These are phyloP conservation scores for Schwanniomyces polymorphus DNA, from an alignment of 805 yeast genomes.

Conservation along the genomic window DNA sequence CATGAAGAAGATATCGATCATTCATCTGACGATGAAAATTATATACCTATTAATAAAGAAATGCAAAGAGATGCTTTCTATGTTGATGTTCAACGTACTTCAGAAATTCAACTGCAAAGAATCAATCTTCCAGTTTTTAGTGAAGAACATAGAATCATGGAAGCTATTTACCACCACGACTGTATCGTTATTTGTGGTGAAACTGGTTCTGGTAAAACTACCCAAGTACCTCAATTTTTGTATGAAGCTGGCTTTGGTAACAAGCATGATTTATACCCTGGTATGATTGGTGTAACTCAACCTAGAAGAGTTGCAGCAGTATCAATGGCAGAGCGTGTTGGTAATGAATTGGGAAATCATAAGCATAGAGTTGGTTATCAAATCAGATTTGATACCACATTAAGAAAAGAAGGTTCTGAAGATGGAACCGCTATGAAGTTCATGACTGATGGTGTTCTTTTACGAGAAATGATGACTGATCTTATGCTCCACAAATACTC, in stretches of 20 bases:
- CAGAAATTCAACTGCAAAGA: conserved; percentile 65
- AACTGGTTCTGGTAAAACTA: conserved; percentile 98
- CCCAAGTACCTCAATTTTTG: conserved; percentile 95
- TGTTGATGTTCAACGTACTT: conserved; percentile 66
- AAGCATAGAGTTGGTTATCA: conserved; percentile 74
- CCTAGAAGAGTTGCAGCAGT: conserved; percentile 95
- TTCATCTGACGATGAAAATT: conserved; percentile 62
- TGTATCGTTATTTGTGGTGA: conserved; percentile 93
- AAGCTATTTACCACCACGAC: conserved; percentile 89
- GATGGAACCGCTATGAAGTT: conserved; percentile 71
- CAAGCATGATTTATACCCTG: conserved; percentile 58
- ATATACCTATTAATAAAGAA: conserved; percentile 56
- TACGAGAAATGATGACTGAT: conserved; percentile 91
- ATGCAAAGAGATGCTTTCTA: conserved; percentile 60
- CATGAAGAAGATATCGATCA: conserved; percentile 74
- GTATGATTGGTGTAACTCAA: conserved; percentile 96
- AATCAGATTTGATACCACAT: conserved; percentile 74
- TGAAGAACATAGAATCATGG: conserved; percentile 93
- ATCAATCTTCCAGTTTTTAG: conserved; percentile 81
- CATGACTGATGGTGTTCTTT: conserved; percentile 92
- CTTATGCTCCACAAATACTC: conserved; percentile 81
- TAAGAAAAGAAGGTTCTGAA: conserved; percentile 46
- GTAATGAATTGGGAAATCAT: conserved; percentile 72
- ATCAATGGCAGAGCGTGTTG: conserved; percentile 83
- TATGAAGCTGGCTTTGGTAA: conserved; percentile 91